A percentile compares a stretch with the other conserved stretches of the same genome.
Conservation (phyloP, 2,329 filamentous ascomycete genomes). For the Coniella lustricola region DNA sequence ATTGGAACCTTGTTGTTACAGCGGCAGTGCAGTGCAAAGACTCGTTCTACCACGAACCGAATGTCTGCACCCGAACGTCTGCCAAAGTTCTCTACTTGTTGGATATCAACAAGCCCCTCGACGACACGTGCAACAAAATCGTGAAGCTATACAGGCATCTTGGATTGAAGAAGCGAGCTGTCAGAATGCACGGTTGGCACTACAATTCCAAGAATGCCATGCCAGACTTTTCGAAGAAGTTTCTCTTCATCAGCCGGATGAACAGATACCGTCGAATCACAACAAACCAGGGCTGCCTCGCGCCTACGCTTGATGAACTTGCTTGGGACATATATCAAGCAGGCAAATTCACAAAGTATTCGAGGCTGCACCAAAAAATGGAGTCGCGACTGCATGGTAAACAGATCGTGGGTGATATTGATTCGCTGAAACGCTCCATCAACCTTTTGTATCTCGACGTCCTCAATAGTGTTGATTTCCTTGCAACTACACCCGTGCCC, state of each 20-base stretch:
- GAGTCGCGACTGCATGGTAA: constrained; percentile 18
- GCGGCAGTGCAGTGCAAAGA: constrained; percentile 19
- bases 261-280: constrained; percentile 9
- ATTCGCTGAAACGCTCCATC: constrained; percentile 25
- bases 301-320: constrained; percentile 36
- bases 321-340: constrained; percentile 34
- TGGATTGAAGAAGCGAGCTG: constrained; percentile 28
- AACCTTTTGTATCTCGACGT: constrained; percentile 32
- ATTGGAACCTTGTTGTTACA: constrained; percentile 37
- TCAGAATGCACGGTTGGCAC: constrained; percentile 36
- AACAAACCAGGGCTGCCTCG: constrained; percentile 19
- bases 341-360: constrained; percentile 28
- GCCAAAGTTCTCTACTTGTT: constrained; percentile 37
- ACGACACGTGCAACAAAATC: constrained; percentile 38
- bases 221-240: constrained; percentile 30
- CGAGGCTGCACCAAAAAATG: constrained; percentile 29
- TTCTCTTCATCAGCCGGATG: constrained; percentile 22
- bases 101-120: constrained; percentile 40
- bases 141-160: constrained; percentile 29
- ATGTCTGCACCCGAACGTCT: constrained; percentile 21
- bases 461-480: constrained; percentile 33
- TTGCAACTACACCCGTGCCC: constrained; percentile 40
- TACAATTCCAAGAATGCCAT: constrained; percentile 26
- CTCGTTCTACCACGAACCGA: constrained; percentile 24
- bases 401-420: constrained; percentile 22